phyloP scores from a whole-genome alignment of 2,329 filamentous ascomycete genomes.

The Arthrobotrys conoides region DNA sequence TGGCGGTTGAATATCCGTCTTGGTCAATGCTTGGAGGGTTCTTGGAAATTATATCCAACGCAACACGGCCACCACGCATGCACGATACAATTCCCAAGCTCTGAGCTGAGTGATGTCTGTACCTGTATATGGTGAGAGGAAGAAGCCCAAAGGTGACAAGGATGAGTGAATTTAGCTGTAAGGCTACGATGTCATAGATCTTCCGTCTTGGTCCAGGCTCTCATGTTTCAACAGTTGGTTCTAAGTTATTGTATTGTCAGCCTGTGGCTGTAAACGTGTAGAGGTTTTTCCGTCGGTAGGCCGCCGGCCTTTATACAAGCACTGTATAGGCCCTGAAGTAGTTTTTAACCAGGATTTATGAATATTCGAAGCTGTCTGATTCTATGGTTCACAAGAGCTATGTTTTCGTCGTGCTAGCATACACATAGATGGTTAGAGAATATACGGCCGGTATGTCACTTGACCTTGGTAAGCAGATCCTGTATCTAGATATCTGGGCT shows the following conservation, averaged over 20 bases:
- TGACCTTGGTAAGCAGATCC: no score
- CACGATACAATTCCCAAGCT: background rate
- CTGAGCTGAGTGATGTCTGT: background rate
- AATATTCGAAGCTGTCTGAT: no score
- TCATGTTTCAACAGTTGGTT: background rate
- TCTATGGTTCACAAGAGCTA: background rate
- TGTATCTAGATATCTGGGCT: no score
- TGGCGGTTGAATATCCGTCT: conserved; percentile 47
- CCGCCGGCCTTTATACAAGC: background rate
- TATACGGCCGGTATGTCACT: no score
- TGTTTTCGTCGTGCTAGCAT: no score
- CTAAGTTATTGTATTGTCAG: background rate
- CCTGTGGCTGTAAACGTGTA: background rate
- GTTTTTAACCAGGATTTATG: no score
- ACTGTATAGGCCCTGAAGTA: no score
- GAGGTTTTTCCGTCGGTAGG: conserved; percentile 51
- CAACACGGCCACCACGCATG: conserved; percentile 28
- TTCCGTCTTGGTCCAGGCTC: conserved; percentile 55
- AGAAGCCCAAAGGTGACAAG: conserved; percentile 9
- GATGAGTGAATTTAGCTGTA: background rate
- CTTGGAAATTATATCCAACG: conserved; percentile 36
- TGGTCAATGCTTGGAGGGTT: conserved; percentile 29
- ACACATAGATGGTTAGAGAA: no score
- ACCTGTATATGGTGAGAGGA: background rate
- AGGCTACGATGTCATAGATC: conserved; percentile 31